These are phyloP conservation scores for Sisymbrium irio DNA, from an alignment of 345 rosid genomes.

Conservation along the genomic window DNA sequence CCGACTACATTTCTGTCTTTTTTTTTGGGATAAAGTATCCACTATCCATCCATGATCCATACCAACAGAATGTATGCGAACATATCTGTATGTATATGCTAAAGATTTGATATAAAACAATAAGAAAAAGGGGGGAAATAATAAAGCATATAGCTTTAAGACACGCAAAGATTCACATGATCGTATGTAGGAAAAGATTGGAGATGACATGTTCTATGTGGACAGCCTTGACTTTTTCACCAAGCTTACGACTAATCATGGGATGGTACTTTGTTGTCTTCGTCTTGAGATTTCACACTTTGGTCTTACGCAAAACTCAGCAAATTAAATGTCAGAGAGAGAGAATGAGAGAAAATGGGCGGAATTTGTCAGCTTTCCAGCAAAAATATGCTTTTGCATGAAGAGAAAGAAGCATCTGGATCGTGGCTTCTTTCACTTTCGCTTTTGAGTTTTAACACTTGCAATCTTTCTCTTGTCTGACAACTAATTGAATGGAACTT, in stretches of 20 bases:
- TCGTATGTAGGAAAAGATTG: slow-evolving; percentile 21
- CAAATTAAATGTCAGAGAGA: slow-evolving; percentile 10
- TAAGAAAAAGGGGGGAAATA: background rate
- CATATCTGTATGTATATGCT: background rate
- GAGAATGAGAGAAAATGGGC: slow-evolving; percentile 19
- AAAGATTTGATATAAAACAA: background rate
- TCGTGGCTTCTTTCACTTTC: slow-evolving; percentile 22
- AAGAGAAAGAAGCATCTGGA: slow-evolving; percentile 28
- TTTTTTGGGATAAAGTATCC: background rate
- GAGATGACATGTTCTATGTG: slow-evolving; percentile 31
- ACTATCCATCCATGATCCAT: background rate
- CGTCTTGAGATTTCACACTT: slow-evolving; percentile 33
- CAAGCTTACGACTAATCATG: slow-evolving; percentile 35
- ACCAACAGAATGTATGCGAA: background rate
- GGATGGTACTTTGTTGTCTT: slow-evolving; percentile 31
- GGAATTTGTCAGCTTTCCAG: slow-evolving; percentile 33
- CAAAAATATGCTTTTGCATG: slow-evolving; percentile 26
- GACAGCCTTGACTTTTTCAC: slow-evolving; percentile 39
- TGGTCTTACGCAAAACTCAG: slow-evolving; percentile 34
- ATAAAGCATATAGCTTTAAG: slow-evolving; percentile 20
- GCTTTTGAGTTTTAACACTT: slow-evolving; percentile 10
- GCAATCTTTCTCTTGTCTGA: background rate
- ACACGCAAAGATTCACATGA: slow-evolving; percentile 37
- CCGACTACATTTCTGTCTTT: background rate
- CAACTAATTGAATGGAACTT: background rate